These are phyloP conservation scores for Candida ovalis DNA, from an alignment of 805 yeast genomes.

Conservation along the genomic window DNA sequence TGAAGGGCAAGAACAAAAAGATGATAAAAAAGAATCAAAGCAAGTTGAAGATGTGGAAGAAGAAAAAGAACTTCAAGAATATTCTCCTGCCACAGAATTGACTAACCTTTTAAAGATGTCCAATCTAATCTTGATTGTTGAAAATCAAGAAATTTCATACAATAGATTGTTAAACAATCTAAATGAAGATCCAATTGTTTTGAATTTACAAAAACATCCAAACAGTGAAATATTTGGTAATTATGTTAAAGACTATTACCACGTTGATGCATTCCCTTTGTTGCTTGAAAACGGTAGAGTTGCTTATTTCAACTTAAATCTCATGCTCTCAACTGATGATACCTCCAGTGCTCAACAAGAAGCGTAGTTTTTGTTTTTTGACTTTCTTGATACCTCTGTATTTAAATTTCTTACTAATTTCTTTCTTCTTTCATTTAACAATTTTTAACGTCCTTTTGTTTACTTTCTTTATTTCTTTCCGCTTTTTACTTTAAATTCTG, in stretches of 20 bases:
- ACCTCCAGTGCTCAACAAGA: no score
- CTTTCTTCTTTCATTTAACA: no score
- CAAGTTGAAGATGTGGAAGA: background rate
- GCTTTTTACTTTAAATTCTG: no score
- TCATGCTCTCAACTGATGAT: background rate
- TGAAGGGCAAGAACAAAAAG: background rate
- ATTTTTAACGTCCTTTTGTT: no score
- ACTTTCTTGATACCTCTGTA: background rate
- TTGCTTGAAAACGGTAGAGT: conserved; percentile 4
- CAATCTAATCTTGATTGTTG: conserved; percentile 7
- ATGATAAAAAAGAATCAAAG: background rate
- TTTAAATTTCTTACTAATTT: background rate
- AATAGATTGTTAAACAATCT: background rate
- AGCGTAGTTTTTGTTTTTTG: background rate
- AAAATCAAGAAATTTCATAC: background rate
- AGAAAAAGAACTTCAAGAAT: background rate
- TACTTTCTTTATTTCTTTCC: no score
- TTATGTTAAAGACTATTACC: conserved; percentile 3
- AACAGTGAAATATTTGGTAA: background rate
- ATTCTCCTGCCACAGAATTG: conserved; percentile 3
- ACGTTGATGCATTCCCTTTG: conserved; percentile 9
- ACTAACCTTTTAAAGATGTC: conserved; percentile 5
- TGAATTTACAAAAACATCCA: conserved; percentile 9
- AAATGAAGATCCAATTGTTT: conserved; percentile 6
- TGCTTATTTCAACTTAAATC: background rate